Base-by-base conservation (phyloP, 2,329 filamentous ascomycete species). In the Pseudogymnoascus sp. region DNA sequence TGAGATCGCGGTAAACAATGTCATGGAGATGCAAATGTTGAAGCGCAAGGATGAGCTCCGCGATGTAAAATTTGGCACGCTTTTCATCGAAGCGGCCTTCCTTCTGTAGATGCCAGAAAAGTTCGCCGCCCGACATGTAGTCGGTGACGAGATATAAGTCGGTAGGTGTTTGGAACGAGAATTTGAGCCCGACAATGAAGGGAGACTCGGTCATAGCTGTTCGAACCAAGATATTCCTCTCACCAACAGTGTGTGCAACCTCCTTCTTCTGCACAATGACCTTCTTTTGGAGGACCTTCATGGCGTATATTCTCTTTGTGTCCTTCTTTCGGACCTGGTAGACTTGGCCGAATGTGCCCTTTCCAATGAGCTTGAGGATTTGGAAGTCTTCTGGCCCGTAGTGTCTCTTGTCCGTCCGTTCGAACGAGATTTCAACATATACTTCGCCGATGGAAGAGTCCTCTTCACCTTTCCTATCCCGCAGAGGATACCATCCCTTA, bases 211-310 rank as follows among this genome's bases (percentile, higher is more conserved):
- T 86, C 75, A 89, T 97, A 26, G 94, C 94, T 3, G 94, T 99
- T 65, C 94, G 88, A 38, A 99, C 94, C 55, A 99, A 79, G 65
- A 99, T 99, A 71, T 99, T 99, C 62, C 94, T 84, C 75, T 99
- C 94, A 65, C 94, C 94, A 35, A 99, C 86, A 0, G 94, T 99
- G 72, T 99, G 94, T 13, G 92, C 91, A 57, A 99, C 91, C 73
- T 99, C 94, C 75, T 99, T 99, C 82, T 99, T 99, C 75, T 99
- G 94, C 23, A 99, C 94, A 69, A 99, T 99, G 59, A 99, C 94
- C 79, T 99, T 99, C 80, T 99, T 99, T 57, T 94, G 96, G 30
- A 99, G 78, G 1, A 99, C 92, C 74, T 99, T 99, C 94, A 99
- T 99, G 63, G 94, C 94, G 70, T 99, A 99, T 63, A 99, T 96